Evolutionary conservation across 1,284 basidiomycete genomes (phyloP), one percentile per base, ranked within the genome.

Genomic region (Cutaneotrichosporon daszewskae): DNA sequence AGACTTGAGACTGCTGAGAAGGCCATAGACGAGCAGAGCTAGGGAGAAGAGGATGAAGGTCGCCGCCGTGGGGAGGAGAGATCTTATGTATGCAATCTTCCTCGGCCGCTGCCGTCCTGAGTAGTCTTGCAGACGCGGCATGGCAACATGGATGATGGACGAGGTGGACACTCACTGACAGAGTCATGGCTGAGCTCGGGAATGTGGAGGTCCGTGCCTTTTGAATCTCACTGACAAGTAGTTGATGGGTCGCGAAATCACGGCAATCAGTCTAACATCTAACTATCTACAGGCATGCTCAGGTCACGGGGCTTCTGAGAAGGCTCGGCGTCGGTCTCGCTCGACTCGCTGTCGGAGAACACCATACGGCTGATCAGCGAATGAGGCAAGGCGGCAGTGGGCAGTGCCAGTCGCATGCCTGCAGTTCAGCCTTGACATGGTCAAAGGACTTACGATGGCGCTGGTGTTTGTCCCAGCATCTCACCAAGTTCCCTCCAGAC

Each of bases 1-100:
- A 10, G 59, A 61, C 5, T 83, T 82, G 5, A 76, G 83, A 4
- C 80, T 80, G 37, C 53, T 50, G 5, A 70, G 56, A 3, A 65
- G 51, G 2, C 61, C 56, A 26, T 62, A 58, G 1, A 54, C 49
- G 9, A 54, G 36, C 13, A 90, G 80, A 23, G 86, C 74, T 49
- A 77, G 16, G n/a, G 27, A 37, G 11, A 47, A 39, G 16, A 37
- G 12, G 13, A 24, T 4, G 32, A 47, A 43, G 16, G n/a, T n/a
- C n/a, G n/a, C n/a, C n/a, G n/a, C n/a, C n/a, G n/a, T n/a, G n/a
- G n/a, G n/a, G n/a, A n/a, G n/a, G n/a, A n/a, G n/a, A n/a, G n/a
- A n/a, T n/a, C n/a, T n/a, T n/a, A n/a, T n/a, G n/a, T n/a, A n/a
- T 12, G 3, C 14, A 35, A 20, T 20, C 14, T 20, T 29, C 6